Percentiles rank a stretch among this genome's conserved stretches.
Conservation (phyloP, 331 rosid species). For the Malus hybrid region DNA sequence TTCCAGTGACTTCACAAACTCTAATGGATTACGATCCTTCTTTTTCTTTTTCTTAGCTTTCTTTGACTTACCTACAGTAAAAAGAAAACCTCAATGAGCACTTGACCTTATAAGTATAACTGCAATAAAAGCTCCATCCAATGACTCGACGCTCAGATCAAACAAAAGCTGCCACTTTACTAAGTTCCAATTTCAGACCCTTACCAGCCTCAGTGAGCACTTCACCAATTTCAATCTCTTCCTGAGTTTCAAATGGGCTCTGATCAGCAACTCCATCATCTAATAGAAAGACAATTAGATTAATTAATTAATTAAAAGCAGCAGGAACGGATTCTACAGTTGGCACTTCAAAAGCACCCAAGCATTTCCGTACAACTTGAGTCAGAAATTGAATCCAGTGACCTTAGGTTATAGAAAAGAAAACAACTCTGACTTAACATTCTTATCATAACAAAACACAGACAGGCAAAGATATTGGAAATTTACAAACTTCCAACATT, state of each 20-base stretch:
- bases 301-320: background rate
- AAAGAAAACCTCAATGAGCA: background rate
- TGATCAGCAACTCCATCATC: background rate
- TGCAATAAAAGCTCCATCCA: background rate
- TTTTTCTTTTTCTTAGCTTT: constrained; percentile 32
- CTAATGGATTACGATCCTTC: constrained; percentile 5
- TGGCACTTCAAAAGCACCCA: background rate
- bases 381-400: background rate
- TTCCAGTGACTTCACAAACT: constrained; percentile 5
- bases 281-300: background rate
- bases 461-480: background rate
- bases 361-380: background rate
- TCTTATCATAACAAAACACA: background rate
- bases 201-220: background rate
- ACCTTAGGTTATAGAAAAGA: background rate
- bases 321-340: background rate
- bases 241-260: background rate
- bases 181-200: background rate
- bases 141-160: background rate
- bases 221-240: background rate
- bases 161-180: background rate
- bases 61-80: constrained; percentile 28
- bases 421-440: background rate
- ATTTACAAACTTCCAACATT: background rate
- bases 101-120: background rate